These are phyloP conservation scores for Colletotrichum sp. DNA, from an alignment of 2,329 filamentous ascomycete species.

Conservation along the genomic window DNA sequence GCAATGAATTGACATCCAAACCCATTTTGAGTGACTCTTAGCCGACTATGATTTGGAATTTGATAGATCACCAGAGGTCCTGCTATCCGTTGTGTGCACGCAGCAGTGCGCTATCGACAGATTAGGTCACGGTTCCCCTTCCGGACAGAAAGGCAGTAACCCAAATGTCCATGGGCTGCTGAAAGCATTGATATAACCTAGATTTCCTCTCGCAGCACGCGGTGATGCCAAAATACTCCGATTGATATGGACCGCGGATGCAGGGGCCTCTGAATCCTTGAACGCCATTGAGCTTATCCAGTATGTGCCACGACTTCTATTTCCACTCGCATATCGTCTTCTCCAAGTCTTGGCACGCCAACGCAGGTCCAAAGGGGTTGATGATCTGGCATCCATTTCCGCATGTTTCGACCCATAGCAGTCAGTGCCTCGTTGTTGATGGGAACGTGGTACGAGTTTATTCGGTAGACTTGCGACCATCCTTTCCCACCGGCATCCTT, in stretches of 20 bases:
- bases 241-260: not conserved
- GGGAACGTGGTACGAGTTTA: not conserved
- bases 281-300: not conserved
- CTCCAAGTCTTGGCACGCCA: not conserved
- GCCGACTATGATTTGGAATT: too few relatives aligned
- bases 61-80: too few relatives aligned
- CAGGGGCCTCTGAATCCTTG: not conserved
- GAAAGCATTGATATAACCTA: too few relatives aligned
- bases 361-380: not conserved
- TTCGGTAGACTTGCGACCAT: not conserved
- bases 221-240: too few relatives aligned
- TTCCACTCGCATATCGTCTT: not conserved
- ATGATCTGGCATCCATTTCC: not conserved
- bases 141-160: too few relatives aligned
- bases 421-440: not conserved
- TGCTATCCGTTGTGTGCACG: too few relatives aligned
- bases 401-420: not conserved
- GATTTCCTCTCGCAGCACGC: too few relatives aligned
- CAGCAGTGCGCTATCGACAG: too few relatives aligned
- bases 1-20: too few relatives aligned
- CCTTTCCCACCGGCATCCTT: not conserved
- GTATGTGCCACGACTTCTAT: not conserved
- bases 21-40: rapidly evolving
- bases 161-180: too few relatives aligned
- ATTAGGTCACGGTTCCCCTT: too few relatives aligned